These are phyloP conservation scores for Tetrastigma voinierianum DNA, from an alignment of 164 flowering plant species.

Conservation along the genomic window DNA sequence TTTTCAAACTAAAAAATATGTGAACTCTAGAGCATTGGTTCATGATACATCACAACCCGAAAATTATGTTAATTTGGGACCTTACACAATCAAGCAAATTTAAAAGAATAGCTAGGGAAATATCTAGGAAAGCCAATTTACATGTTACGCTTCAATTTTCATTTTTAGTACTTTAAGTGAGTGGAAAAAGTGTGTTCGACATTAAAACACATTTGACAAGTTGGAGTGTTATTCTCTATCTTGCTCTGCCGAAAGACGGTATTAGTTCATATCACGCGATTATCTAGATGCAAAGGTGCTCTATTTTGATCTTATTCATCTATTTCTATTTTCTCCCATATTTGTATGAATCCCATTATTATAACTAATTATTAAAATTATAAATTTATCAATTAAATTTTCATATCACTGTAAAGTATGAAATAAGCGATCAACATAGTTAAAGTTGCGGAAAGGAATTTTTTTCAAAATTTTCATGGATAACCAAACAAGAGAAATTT, in stretches of 20 bases:
- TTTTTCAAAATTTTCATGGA: no score
- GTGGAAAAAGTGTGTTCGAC: neutral
- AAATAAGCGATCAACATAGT: no score
- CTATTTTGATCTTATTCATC: neutral
- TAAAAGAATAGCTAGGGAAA: neutral
- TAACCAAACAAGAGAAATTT: no score
- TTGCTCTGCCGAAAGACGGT: slow-evolving; percentile 75
- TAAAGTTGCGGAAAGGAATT: no score
- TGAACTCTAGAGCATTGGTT: no score
- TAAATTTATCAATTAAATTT: no score
- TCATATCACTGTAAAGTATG: no score
- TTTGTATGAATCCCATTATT: neutral
- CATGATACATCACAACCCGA: no score
- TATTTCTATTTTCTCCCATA: no score
- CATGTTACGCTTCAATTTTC: neutral
- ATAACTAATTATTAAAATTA: neutral
- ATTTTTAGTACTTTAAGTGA: neutral
- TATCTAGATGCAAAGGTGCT: slow-evolving; percentile 92
- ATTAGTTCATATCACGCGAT: slow-evolving; percentile 59
- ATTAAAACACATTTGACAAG: neutral
- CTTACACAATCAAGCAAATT: neutral
- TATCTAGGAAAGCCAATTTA: neutral
- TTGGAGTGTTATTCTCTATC: slow-evolving; percentile 13
- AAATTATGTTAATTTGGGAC: neutral
- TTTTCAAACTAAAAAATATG: no score